These are phyloP conservation scores for Xylaria arbuscula DNA, from an alignment of 2,329 filamentous ascomycete species.

Conservation along the genomic window DNA sequence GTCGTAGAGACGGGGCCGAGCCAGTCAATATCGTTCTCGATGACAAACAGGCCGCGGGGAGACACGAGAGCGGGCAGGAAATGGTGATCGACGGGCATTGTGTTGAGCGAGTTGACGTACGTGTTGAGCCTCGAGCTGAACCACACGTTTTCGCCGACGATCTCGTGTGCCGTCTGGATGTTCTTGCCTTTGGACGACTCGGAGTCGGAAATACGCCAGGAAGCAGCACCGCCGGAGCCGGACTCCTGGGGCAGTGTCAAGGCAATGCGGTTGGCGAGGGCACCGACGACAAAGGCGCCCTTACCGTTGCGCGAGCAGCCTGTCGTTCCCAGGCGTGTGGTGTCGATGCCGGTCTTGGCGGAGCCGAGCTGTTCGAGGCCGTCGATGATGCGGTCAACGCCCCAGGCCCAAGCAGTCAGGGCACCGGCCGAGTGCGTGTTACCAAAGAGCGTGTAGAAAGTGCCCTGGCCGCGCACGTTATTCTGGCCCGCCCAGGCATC, in stretches of 20 bases:
- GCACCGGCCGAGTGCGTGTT: conserved; percentile 66
- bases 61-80: conserved; percentile 66
- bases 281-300: conserved; percentile 70
- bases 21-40: conserved; percentile 71
- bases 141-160: conserved; percentile 72
- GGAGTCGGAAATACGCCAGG: conserved; percentile 67
- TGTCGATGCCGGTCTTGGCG: conserved; percentile 61
- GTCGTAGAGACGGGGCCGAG: conserved; percentile 67
- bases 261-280: conserved; percentile 67
- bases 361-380: conserved; percentile 63
- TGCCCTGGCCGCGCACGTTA: conserved; percentile 64
- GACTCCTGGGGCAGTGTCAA: conserved; percentile 72
- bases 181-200: conserved; percentile 64
- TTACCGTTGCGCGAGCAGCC: conserved; percentile 74
- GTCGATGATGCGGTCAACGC: conserved; percentile 69
- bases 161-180: conserved; percentile 69
- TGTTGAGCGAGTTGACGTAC: conserved; percentile 59
- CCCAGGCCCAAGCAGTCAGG: conserved; percentile 72
- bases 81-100: conserved; percentile 68
- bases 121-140: conserved; percentile 67
- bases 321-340: conserved; percentile 64
- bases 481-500: conserved; percentile 66
- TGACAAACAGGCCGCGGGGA: conserved; percentile 64
- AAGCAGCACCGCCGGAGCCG: conserved; percentile 69
- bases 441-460: conserved; percentile 70